Percentiles rank a stretch among this genome's conserved stretches.
Evolutionary conservation across 176 grass and related monocot genomes (phyloP).

Genomic region (Phyllostachys edulis): DNA sequence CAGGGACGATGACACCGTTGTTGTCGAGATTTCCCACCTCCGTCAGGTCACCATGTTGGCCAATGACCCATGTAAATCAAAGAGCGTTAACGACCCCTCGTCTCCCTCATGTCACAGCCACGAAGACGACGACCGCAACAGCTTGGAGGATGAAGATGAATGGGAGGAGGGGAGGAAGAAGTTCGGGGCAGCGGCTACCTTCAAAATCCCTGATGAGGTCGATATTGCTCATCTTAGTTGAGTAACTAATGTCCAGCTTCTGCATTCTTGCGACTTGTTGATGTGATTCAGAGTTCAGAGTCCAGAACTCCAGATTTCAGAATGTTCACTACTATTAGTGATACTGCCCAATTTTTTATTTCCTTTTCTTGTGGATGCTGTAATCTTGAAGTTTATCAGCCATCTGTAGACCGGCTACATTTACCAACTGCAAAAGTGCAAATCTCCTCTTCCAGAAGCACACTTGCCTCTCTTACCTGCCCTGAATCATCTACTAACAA

Average conservation of each 20-base stretch:
- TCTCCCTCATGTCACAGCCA: conserved; percentile 25
- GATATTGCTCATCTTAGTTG: conserved; percentile 63
- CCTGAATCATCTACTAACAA: neutral
- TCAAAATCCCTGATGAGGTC: conserved; percentile 67
- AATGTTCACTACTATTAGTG: conserved; percentile 9
- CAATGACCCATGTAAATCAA: conserved; percentile 50
- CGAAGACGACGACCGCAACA: conserved; percentile 31
- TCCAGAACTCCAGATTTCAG: neutral
- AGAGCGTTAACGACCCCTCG: conserved; percentile 52
- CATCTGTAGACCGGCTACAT: neutral
- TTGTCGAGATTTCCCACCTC: conserved; percentile 78
- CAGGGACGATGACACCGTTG: conserved; percentile 61
- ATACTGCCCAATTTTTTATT: neutral
- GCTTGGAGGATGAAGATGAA: conserved; percentile 51
- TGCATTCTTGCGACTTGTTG: neutral
- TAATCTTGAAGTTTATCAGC: neutral
- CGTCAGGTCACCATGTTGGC: conserved; percentile 87
- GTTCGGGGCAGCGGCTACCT: conserved; percentile 67
- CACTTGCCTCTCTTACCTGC: neutral
- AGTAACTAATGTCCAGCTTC: neutral
- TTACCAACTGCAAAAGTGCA: neutral
- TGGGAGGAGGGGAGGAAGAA: conserved; percentile 77
- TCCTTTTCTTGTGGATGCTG: neutral
- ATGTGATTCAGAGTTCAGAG: neutral
- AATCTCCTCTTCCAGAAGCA: neutral